These are phyloP conservation scores for Globisporangium irregulare DNA, from an alignment of 352 stramenopile genomes.

Conservation along the genomic window DNA sequence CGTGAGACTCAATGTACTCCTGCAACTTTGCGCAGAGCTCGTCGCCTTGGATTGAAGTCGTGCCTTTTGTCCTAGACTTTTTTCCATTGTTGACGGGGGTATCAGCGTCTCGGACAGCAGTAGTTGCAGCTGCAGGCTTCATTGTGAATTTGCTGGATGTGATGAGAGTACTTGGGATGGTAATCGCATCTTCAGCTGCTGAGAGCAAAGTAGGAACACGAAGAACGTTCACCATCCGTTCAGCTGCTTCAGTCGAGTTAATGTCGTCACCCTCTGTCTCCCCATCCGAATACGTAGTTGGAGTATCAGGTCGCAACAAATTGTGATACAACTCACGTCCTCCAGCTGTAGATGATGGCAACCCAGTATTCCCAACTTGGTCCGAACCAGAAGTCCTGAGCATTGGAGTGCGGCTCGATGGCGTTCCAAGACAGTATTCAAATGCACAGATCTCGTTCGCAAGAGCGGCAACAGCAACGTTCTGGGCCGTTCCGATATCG, in stretches of 20 bases:
- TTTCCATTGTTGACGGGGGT: background rate
- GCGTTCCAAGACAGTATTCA: conserved; percentile 6
- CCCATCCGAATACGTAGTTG: conserved; percentile 11
- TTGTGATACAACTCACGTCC: background rate
- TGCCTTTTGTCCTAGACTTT: conserved; percentile 17
- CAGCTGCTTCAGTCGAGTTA: background rate
- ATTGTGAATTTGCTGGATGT: conserved; percentile 19
- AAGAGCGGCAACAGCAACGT: conserved; percentile 28
- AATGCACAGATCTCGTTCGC: conserved; percentile 37
- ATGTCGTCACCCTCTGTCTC: background rate
- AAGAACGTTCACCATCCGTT: conserved; percentile 5
- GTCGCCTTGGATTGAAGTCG: conserved; percentile 16
- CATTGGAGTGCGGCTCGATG: background rate
- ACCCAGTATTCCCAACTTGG: background rate
- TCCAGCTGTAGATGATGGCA: background rate
- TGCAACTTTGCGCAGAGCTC: conserved; percentile 33
- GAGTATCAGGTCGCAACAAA: conserved; percentile 10
- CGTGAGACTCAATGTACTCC: conserved; percentile 37
- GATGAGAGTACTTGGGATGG: conserved; percentile 22
- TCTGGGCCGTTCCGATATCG: conserved; percentile 33
- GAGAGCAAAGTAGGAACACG: background rate
- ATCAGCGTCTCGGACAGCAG: conserved; percentile 3
- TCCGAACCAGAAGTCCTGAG: background rate
- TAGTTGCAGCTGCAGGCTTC: conserved; percentile 23
- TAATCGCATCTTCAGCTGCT: conserved; percentile 13